Evolutionary conservation across 2,329 filamentous ascomycete genomes (phyloP).

Genomic region (Chrysosporium keratinophilum): DNA sequence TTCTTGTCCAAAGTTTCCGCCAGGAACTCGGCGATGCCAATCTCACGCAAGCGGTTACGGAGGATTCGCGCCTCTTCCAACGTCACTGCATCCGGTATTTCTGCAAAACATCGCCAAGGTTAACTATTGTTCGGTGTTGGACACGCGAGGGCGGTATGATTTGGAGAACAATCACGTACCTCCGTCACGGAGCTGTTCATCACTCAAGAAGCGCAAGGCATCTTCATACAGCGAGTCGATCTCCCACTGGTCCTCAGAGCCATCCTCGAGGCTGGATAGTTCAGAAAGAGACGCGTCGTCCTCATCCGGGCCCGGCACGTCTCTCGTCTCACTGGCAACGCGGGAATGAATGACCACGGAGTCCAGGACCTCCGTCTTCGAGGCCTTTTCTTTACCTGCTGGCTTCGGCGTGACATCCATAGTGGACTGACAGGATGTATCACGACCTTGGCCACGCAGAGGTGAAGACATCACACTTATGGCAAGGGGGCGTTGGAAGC

Average conservation of each 20-base stretch:
- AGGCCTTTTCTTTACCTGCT: neutral
- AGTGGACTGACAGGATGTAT: constrained; percentile 24
- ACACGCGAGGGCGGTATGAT: neutral
- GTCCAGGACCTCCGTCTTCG: constrained; percentile 4
- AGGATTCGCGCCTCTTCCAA: constrained; percentile 58
- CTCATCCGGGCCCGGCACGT: constrained; percentile 16
- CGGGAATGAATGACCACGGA: constrained; percentile 5
- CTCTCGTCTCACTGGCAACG: constrained; percentile 1
- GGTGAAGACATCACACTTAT: constrained; percentile 18
- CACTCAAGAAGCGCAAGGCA: constrained; percentile 48
- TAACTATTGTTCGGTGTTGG: neutral
- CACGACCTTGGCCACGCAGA: constrained; percentile 18
- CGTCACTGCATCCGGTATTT: constrained; percentile 49
- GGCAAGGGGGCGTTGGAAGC: neutral
- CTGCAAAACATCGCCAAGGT: constrained; percentile 3
- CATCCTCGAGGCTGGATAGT: constrained; percentile 21
- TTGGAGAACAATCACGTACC: constrained; percentile 34
- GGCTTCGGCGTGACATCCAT: constrained; percentile 31
- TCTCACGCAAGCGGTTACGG: constrained; percentile 59
- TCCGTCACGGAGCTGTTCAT: constrained; percentile 40
- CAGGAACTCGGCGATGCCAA: constrained; percentile 71
- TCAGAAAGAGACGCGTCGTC: constrained; percentile 28
- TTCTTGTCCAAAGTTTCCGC: constrained; percentile 58
- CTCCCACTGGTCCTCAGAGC: constrained; percentile 16
- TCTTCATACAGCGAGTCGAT: constrained; percentile 50